A percentile compares a stretch with the other conserved stretches of the same genome.
phyloP scores from a whole-genome alignment of 768 basidiomycete genomes.

The Nidula microcarpa region DNA sequence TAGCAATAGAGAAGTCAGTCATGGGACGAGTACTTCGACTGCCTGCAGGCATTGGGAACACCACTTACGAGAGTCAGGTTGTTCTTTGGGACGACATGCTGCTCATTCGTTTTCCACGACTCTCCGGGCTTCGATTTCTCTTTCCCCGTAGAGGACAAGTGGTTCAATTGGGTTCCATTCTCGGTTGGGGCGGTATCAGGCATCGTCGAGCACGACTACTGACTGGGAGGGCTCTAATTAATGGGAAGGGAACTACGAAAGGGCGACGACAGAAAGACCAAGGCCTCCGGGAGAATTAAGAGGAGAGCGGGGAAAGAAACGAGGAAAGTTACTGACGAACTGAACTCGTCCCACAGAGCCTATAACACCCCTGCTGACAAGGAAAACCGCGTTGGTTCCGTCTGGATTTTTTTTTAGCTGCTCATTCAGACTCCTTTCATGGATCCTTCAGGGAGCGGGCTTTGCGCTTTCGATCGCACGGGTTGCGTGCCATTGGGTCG shows the following conservation, averaged over 20 bases:
- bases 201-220: too few species aligned
- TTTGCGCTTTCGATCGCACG: too few species aligned
- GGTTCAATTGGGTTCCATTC: too few species aligned
- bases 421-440: background rate
- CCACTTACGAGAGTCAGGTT: slow-evolving; percentile 37
- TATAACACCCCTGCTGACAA: background rate
- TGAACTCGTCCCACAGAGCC: background rate
- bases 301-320: background rate
- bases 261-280: background rate
- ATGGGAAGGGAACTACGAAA: background rate
- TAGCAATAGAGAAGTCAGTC: slow-evolving; percentile 8
- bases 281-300: background rate
- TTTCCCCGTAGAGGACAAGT: slow-evolving; percentile 1
- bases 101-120: slow-evolving; percentile 53
- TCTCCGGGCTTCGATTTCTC: slow-evolving; percentile 33
- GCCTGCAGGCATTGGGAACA: background rate
- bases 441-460: too few species aligned
- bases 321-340: background rate
- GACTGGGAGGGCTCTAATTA: background rate
- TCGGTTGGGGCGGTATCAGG: too few species aligned
- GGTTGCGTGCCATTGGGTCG: background rate
- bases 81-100: slow-evolving; percentile 56
- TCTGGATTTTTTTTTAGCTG: background rate
- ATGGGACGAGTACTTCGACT: background rate
- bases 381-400: background rate